Conservation (phyloP, 2,329 filamentous ascomycete species). For the Coniosporium tulheliwenetii region DNA sequence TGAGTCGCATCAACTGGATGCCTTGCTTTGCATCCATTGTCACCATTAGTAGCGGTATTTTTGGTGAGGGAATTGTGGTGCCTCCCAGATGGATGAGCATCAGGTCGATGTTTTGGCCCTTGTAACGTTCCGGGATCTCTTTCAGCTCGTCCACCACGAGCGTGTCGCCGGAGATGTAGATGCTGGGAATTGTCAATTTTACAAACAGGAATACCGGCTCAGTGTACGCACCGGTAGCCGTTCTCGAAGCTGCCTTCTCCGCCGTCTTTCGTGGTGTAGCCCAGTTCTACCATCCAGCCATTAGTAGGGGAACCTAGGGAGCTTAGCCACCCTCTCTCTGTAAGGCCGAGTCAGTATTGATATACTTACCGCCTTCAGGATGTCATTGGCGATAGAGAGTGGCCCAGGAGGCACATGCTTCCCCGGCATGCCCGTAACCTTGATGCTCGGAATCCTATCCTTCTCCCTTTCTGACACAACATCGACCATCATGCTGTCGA, state of each 20-base stretch:
- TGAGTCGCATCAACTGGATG: conserved; percentile 41
- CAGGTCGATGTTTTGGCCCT: conserved; percentile 40
- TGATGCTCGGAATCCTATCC: conserved; percentile 26
- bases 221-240: conserved; percentile 27
- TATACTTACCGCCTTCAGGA: conserved; percentile 26
- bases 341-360: background rate
- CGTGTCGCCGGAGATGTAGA: conserved; percentile 54
- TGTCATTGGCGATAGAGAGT: conserved; percentile 28
- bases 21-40: conserved; percentile 54
- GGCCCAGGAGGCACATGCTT: conserved; percentile 41
- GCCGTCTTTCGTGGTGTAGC: conserved; percentile 20
- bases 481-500: conserved; percentile 34
- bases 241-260: conserved; percentile 19
- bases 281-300: conserved; percentile 51
- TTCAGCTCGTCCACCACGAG: conserved; percentile 46
- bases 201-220: background rate
- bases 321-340: too few species aligned
- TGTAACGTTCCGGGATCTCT: conserved; percentile 41
- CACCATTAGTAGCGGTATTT: conserved; percentile 46
- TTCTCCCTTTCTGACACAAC: conserved; percentile 9
- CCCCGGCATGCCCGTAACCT: conserved; percentile 47
- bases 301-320: conserved; percentile 43
- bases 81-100: conserved; percentile 54
- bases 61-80: conserved; percentile 46
- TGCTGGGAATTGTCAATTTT: conserved; percentile 13